Evolutionary conservation across 805 yeast species (phyloP), one percentile per base, ranked within the genome.

Genomic region (Candida orba): DNA sequence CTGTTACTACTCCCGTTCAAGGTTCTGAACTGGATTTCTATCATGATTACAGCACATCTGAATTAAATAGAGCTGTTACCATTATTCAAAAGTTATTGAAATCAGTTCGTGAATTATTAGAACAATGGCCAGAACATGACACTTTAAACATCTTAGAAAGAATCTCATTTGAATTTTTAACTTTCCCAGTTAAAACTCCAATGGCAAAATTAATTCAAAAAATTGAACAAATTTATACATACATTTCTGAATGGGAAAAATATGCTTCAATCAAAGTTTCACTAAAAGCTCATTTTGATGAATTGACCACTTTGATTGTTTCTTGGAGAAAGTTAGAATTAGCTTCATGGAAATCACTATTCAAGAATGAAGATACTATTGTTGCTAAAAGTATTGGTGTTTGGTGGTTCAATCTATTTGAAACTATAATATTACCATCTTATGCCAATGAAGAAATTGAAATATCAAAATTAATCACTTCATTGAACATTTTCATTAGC

Each of bases 71-170:
- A 33, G 86, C 95, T 2, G 75, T 80, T 36, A 56, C 53, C 1
- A 56, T 82, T 1, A 64, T 78, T 10, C 64, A 67, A 29, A 65
- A 58, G 6, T 56, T 81, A 4, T 66, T 71, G 54, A 63, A 67
- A 4, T 59, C 76, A 1, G 77, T 79, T 4, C 50, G 59, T 8
- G 65, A 63, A 4, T 60, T 87, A 12, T 60, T 83, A 12, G 63
- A 63, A 23, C 78, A 80, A 56, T 93, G 96, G 96, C 97, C 98
- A 0, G 99, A 95, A 54, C 96, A 95, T 67, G 93, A 93, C 0
- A 88, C 95, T 0, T 65, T 93, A 40, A 81, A 73, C 45, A 87
- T 83, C 18, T 70, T 91, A 38, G 60, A 67, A 33, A 67, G 81
- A 47, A 78, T 81, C 8, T 75, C 84, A 50, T 63, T 70, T 14